Conservation (phyloP, 2,329 filamentous ascomycete genomes). For the Fusarium chaquense region DNA sequence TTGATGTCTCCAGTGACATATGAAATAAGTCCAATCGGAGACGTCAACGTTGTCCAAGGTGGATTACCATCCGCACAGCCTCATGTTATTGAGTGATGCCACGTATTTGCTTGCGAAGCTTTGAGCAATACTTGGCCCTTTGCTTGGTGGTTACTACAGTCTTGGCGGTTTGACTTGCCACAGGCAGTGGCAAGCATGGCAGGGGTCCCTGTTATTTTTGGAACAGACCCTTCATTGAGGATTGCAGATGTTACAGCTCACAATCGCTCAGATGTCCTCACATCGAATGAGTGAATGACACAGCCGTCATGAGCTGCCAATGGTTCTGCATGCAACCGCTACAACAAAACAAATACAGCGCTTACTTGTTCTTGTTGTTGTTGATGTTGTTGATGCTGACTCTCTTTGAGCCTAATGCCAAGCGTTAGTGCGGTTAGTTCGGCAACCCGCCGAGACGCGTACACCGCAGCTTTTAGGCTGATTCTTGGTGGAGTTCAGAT, state of each 20-base stretch:
- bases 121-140: conserved; percentile 7
- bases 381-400: not conserved
- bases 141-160: conserved; percentile 1
- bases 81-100: conserved; percentile 26
- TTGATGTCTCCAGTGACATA: conserved; percentile 14
- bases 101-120: conserved; percentile 26
- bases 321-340: not conserved
- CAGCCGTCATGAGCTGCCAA: not conserved
- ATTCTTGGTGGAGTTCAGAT: conserved; percentile 1
- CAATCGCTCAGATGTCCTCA: not conserved
- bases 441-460: conserved; percentile 21
- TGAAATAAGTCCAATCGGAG: conserved; percentile 13
- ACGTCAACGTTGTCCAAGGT: conserved; percentile 3
- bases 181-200: conserved; percentile 9
- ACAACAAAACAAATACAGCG: not conserved
- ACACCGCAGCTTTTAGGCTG: not conserved
- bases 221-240: conserved; percentile 7
- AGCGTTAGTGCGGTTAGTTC: conserved; percentile 19
- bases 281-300: not conserved
- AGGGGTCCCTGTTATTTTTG: conserved; percentile 23
- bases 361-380: not conserved
- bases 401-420: conserved; percentile 4
- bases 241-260: not conserved
- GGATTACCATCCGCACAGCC: conserved; percentile 23
- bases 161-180: conserved; percentile 21